These are phyloP conservation scores for Radiomyces spectabilis DNA, from an alignment of 192 early-diverging fungal species.

Conservation along the genomic window DNA sequence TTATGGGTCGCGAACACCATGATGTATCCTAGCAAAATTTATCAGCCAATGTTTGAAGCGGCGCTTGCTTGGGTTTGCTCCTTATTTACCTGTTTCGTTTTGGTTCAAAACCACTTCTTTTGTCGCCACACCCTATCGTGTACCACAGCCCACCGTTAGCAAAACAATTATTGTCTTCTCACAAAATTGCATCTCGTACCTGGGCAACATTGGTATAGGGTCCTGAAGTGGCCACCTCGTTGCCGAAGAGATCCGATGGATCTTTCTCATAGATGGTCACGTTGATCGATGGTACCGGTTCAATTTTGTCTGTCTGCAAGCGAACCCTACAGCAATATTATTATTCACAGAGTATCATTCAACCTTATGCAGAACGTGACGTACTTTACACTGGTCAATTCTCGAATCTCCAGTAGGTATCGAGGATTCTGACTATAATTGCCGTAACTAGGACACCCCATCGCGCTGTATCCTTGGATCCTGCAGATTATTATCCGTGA, in stretches of 20 bases:
- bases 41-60: not conserved
- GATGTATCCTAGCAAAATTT: constrained; percentile 30
- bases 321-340: constrained; percentile 57
- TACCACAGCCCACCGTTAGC: too few species aligned
- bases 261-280: constrained; percentile 58
- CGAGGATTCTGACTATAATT: constrained; percentile 58
- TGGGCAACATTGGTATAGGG: constrained; percentile 46
- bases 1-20: constrained; percentile 43
- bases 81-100: constrained; percentile 29
- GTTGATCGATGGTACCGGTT: constrained; percentile 58
- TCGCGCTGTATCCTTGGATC: constrained; percentile 47
- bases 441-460: constrained; percentile 49
- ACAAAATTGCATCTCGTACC: constrained; percentile 2
- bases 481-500: constrained; percentile 4
- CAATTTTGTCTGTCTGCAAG: constrained; percentile 54
- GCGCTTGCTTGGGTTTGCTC: not conserved
- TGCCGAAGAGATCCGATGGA: constrained; percentile 36
- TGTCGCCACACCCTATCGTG: constrained; percentile 50
- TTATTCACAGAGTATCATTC: too few species aligned
- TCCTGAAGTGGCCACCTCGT: constrained; percentile 50
- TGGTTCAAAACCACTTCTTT: constrained; percentile 35
- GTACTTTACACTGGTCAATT: constrained; percentile 53
- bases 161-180: not conserved
- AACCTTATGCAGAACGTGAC: too few species aligned
- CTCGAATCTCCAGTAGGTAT: constrained; percentile 51